A percentile compares a stretch with the other conserved stretches of the same genome.
Conservation (phyloP, 2,329 filamentous ascomycete species). For the Pyricularia sp. region DNA sequence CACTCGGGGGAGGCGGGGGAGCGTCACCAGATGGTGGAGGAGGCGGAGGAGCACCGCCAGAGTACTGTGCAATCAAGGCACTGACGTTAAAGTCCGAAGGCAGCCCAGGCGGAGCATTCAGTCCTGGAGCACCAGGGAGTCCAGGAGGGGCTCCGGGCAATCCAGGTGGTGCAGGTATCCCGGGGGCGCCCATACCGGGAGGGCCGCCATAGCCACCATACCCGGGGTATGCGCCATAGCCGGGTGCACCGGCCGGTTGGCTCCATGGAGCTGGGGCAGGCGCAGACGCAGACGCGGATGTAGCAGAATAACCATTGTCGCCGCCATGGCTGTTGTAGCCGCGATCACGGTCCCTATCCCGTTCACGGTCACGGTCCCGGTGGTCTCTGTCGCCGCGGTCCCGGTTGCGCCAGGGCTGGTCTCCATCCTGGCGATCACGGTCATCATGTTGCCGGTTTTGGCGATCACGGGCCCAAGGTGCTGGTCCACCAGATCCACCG, state of each 20-base stretch:
- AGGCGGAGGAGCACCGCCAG: conserved; percentile 16
- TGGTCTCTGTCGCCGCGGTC: conserved; percentile 2
- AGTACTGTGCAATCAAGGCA: conserved; percentile 52
- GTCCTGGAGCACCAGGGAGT: conserved; percentile 11
- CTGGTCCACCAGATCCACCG: conserved; percentile 30
- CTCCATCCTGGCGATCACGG: conserved; percentile 19
- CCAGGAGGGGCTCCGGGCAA: conserved; percentile 4
- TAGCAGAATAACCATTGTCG: conserved; percentile 13
- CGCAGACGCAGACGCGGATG: conserved; percentile 35
- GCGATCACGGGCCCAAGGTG: conserved; percentile 51
- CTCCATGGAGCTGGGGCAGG: conserved; percentile 39
- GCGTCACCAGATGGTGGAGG: conserved; percentile 16
- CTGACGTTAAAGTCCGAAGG: conserved; percentile 46
- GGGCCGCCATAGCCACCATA: conserved; percentile 34
- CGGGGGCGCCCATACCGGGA: conserved; percentile 28
- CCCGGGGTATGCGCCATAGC: conserved; percentile 19
- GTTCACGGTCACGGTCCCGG: not conserved
- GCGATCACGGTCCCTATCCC: conserved; percentile 7
- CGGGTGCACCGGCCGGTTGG: conserved; percentile 33
- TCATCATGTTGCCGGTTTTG: conserved; percentile 30
- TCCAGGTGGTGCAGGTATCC: conserved; percentile 2
- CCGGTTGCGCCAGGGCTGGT: conserved; percentile 3
- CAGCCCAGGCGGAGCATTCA: conserved; percentile 34
- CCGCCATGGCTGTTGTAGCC: conserved; percentile 3
- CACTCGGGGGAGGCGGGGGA: conserved; percentile 23